These are phyloP conservation scores for Kluyveromyces sp. DNA, from an alignment of 1,139 yeast genomes.

Conservation along the genomic window DNA sequence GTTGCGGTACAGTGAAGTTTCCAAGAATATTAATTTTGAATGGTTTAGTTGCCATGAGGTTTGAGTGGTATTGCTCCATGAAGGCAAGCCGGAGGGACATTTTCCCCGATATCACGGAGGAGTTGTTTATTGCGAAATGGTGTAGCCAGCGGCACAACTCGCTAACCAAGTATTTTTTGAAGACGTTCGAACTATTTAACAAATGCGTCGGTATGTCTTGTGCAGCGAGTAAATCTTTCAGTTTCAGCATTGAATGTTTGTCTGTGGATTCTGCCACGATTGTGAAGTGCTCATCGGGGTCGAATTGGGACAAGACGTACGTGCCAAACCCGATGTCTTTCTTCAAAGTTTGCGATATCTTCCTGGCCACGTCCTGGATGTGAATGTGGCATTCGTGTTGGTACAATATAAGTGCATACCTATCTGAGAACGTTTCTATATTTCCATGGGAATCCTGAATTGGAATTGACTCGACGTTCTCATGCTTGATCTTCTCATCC, in stretches of 20 bases:
- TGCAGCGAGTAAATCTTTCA: slow-evolving; percentile 15
- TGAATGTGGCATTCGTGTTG: slow-evolving; percentile 23
- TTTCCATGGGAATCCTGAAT: slow-evolving; percentile 4
- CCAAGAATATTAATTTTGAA: slow-evolving; percentile 23
- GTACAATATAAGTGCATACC: slow-evolving; percentile 21
- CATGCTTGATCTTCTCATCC: slow-evolving; percentile 13
- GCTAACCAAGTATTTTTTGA: slow-evolving; percentile 19
- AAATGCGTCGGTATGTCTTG: slow-evolving; percentile 19
- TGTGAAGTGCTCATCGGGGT: slow-evolving; percentile 15
- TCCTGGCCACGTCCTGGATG: slow-evolving; percentile 21
- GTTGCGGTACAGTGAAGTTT: slow-evolving; percentile 21
- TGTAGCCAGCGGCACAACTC: slow-evolving; percentile 23
- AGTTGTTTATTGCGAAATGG: slow-evolving; percentile 9
- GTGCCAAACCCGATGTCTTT: slow-evolving; percentile 24
- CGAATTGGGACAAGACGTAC: slow-evolving; percentile 16
- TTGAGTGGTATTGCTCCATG: slow-evolving; percentile 21
- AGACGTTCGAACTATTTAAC: slow-evolving; percentile 18
- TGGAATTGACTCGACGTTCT: background rate
- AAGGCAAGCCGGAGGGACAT: slow-evolving; percentile 20
- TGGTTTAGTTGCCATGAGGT: slow-evolving; percentile 13
- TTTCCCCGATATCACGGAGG: slow-evolving; percentile 10
- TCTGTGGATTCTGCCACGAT: slow-evolving; percentile 19
- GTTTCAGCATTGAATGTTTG: slow-evolving; percentile 12
- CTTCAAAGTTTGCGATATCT: slow-evolving; percentile 18
- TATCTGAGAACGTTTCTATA: slow-evolving; percentile 9